Evolutionary conservation across 768 basidiomycete genomes (phyloP), one percentile per base, ranked within the genome.

Genomic region (Clitopilus hobsonii): DNA sequence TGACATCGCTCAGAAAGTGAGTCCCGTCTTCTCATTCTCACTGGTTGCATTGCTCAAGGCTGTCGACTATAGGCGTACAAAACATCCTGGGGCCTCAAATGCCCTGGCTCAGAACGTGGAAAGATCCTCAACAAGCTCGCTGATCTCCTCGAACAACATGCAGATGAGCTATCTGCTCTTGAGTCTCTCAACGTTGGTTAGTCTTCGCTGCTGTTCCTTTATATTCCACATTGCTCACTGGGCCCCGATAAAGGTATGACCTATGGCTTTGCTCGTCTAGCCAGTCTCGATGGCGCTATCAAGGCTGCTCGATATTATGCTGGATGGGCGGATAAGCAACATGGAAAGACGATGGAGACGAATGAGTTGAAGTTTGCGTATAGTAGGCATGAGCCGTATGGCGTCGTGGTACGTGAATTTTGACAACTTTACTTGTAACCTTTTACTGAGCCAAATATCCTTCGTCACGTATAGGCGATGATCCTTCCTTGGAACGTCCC

Each of bases 311-410:
- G 82, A 29, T 96, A 95, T 72, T 96, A 88, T 62, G 90, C 85
- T 38, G 94, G 94, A n/a, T 91, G 90, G 85, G 90, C 92, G 23
- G 93, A 94, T 74, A 96, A 95, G 73, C 71, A 88, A 51, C 74
- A 78, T 4, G 91, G 89, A 6, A 81, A 90, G 67, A 84, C 83
- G 7, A 85, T 92, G 66, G 89, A 93, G 65, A 68, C 67, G 1
- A 62, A 58, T 29, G 65, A 70, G 25, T 57, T 26, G n/a, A 67
- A 65, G 54, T 54, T 68, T 22, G 56, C 61, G 13, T 70, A 70
- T 58, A 69, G 63, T 10, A 23, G 52, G 16, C 67, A 83, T 60
- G 84, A 86, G 65, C 86, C 85, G 0, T 75, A 73, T 56, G 80
- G 81, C 22, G 77, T 81, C 38, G 74, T 69, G 56, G 68, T 66